Conservation (phyloP, 306 rosid genomes). For the Castanospermum australe region DNA sequence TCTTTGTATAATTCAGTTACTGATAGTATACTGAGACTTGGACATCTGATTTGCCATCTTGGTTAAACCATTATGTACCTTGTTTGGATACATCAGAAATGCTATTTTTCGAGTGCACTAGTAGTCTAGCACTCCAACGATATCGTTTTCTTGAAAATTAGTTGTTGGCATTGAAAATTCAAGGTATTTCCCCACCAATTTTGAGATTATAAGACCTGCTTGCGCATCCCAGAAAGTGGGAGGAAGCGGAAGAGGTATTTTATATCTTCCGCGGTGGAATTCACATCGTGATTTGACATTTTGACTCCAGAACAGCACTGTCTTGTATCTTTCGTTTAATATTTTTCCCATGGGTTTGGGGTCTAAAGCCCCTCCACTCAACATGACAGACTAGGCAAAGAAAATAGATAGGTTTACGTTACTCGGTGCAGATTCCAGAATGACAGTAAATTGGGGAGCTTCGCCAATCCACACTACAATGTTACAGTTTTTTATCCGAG, state of each 20-base stretch:
- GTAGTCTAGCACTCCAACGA: background rate
- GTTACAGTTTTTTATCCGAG: background rate
- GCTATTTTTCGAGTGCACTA: constrained; percentile 15
- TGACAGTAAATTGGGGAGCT: background rate
- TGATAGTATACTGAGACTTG: constrained; percentile 29
- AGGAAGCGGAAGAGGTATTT: background rate
- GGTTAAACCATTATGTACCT: background rate
- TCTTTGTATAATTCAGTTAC: constrained; percentile 38
- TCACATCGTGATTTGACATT: background rate
- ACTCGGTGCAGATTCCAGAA: background rate
- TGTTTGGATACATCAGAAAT: constrained; percentile 22
- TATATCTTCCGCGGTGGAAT: background rate
- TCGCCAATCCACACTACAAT: background rate
- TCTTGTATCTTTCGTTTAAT: background rate
- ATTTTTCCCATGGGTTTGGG: background rate
- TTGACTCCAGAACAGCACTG: background rate
- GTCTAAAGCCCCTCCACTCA: background rate
- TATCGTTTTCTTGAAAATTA: background rate
- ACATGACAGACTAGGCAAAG: background rate
- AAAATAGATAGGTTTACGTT: background rate
- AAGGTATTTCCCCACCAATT: background rate
- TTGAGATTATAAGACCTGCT: background rate
- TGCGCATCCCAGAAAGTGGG: background rate
- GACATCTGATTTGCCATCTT: constrained; percentile 11
- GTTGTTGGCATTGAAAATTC: background rate